Percentiles rank a stretch among this genome's conserved stretches.
phyloP scores from a whole-genome alignment of 2,329 filamentous ascomycete species.

The Calonectria pauciramosa region DNA sequence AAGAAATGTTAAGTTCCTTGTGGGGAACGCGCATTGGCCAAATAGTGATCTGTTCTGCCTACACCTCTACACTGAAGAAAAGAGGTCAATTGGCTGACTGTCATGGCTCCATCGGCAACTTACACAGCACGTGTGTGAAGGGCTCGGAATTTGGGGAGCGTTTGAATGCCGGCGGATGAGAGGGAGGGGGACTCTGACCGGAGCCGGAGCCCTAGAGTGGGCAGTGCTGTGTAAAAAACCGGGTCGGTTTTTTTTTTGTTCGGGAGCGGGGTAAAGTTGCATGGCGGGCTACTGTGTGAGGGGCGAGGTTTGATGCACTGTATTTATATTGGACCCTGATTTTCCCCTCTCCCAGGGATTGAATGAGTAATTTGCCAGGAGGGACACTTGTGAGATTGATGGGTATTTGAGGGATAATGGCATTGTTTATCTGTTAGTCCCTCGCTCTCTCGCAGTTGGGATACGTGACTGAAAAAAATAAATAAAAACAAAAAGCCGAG shows the following conservation, averaged over 20 bases:
- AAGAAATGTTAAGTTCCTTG: not conserved
- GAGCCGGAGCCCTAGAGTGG: constrained; percentile 18
- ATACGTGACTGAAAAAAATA: not conserved
- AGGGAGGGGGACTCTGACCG: not conserved
- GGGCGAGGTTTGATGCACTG: not conserved
- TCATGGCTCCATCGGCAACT: not conserved
- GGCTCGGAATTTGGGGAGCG: not conserved
- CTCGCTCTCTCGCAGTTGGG: not conserved
- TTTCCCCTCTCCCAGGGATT: not conserved
- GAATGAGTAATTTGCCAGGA: not conserved
- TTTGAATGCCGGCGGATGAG: not conserved
- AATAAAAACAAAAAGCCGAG: not conserved
- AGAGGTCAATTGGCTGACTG: not conserved
- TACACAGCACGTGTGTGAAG: constrained; percentile 7
- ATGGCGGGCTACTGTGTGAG: not conserved
- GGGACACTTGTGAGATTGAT: not conserved
- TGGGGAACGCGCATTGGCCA: not conserved
- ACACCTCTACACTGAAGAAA: not conserved
- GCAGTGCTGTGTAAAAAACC: constrained; percentile 1
- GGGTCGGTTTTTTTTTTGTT: constrained; percentile 9
- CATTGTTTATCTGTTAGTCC: not conserved
- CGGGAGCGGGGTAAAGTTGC: constrained; percentile 20
- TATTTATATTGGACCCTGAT: not conserved
- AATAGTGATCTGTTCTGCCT: not conserved
- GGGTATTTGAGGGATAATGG: not conserved